Conservation (phyloP, 805 yeast species). For the Ogataea naganishii region DNA sequence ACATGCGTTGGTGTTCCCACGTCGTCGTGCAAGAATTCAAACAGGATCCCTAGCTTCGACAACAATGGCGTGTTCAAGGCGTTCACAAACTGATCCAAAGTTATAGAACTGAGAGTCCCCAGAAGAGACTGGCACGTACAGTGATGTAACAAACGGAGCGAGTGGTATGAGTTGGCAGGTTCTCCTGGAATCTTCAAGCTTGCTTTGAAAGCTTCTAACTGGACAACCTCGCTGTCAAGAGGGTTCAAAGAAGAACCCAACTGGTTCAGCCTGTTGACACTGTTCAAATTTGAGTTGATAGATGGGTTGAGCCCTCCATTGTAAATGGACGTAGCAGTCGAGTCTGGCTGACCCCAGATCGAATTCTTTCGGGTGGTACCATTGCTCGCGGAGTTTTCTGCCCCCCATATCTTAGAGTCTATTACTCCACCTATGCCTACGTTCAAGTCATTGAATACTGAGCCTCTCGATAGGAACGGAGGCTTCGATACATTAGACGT, state of each 20-base stretch:
- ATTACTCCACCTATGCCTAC: no score
- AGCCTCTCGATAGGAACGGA: no score
- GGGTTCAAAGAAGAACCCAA: constrained; percentile 4
- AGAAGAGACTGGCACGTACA: constrained; percentile 27
- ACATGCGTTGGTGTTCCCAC: constrained; percentile 35
- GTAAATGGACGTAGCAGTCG: no score
- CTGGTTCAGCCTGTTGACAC: no score
- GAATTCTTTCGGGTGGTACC: constrained; percentile 9
- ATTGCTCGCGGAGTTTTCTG: no score
- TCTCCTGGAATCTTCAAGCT: constrained; percentile 26
- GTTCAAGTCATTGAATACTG: no score
- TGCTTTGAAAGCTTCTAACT: constrained; percentile 32
- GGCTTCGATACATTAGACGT: no score
- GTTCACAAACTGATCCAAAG: constrained; percentile 21
- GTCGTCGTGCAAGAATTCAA: constrained; percentile 38
- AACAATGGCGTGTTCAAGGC: constrained; percentile 24
- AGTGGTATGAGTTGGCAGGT: constrained; percentile 8
- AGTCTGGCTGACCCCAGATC: constrained; percentile 13
- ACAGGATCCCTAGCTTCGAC: constrained; percentile 22
- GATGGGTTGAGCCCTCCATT: no score
- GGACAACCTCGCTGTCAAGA: constrained; percentile 27
- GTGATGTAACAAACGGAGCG: constrained; percentile 16
- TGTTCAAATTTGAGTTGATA: no score
- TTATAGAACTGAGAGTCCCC: constrained; percentile 26
- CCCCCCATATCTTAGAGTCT: no score